phyloP scores from a whole-genome alignment of 2,329 filamentous ascomycete genomes.

The Exophiala aquamarina region DNA sequence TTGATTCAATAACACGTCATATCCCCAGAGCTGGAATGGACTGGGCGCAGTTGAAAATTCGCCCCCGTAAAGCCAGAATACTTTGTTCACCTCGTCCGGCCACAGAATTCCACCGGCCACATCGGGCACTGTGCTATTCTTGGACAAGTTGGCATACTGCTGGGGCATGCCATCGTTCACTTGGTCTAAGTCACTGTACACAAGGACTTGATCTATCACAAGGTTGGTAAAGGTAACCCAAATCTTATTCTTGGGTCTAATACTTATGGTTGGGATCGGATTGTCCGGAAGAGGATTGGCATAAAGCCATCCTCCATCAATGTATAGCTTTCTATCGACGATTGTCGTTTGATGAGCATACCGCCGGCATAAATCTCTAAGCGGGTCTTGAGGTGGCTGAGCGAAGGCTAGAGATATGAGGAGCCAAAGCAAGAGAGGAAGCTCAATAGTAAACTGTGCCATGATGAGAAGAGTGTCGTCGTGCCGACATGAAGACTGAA shows the following conservation, averaged over 20 bases:
- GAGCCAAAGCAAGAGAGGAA: too few relatives aligned
- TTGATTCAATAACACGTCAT: conserved; percentile 56
- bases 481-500: too few relatives aligned
- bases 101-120: conserved; percentile 54
- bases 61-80: conserved; percentile 63
- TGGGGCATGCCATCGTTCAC: conserved; percentile 49
- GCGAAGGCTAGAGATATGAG: background rate
- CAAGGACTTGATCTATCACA: conserved; percentile 51
- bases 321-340: conserved; percentile 60
- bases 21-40: conserved; percentile 54
- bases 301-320: conserved; percentile 61
- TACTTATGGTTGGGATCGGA: conserved; percentile 58
- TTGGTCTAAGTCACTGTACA: conserved; percentile 58
- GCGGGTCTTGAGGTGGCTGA: conserved; percentile 43
- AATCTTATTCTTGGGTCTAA: conserved; percentile 27
- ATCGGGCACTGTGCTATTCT: conserved; percentile 58
- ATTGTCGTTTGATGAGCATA: conserved; percentile 62
- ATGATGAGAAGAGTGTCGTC: too few relatives aligned
- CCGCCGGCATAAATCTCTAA: conserved; percentile 55
- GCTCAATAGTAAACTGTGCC: too few relatives aligned
- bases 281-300: conserved; percentile 53
- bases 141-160: conserved; percentile 58
- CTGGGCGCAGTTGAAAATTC: conserved; percentile 49
- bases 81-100: conserved; percentile 63
- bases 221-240: background rate